Base-by-base conservation (phyloP, 352 stramenopile genomes). In the Phytopythium chamaehyphon region DNA sequence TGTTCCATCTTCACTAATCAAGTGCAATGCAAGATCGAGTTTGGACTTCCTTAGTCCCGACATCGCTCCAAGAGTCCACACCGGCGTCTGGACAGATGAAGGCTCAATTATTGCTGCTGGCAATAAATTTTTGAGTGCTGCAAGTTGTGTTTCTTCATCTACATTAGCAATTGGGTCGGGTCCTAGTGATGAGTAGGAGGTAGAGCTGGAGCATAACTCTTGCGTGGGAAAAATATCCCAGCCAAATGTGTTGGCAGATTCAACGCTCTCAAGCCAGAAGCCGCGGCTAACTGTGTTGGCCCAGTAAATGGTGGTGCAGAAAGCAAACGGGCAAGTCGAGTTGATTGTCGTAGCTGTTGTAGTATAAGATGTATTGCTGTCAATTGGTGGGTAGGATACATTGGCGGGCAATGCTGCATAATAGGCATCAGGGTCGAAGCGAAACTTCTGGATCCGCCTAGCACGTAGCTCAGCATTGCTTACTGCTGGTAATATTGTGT, bases 221-320 rank as follows among this genome's bases (percentile, higher is more conserved):
- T 51, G 58, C 0, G 22, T 47, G 1, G 72, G 75, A 39, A 76
- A 76, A 33, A 77, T 16, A 35, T 71, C 71, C 72, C 72, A 86
- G 12, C 47, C 57, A 15, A 83, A 42, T 7, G 47, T 46, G n/a
- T 78, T 59, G 16, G 62, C 57, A 0, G 67, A 82, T 48, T 82
- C 69, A 26, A 80, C 61, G 47, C 69, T 73, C 50, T 83, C 70
- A 38, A 86, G 37, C 72, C 72, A 83, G 40, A 86, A 83, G 1
- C 61, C 54, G 23, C 61, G 59, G 10, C 42, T 56, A 18, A 81
- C 24, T 7, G 56, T 51, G 60, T 83, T 85, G 9, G 51, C 54
- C 71, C 69, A 83, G 45, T 67, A 72, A 10, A 86, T 61, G 35
- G 62, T 66, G 9, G 74, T 72, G 51, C 69, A 77, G 47, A 71